A percentile compares a stretch with the other conserved stretches of the same genome.
phyloP scores from a whole-genome alignment of 2,329 filamentous ascomycete genomes.

The Diplocarpon mali region DNA sequence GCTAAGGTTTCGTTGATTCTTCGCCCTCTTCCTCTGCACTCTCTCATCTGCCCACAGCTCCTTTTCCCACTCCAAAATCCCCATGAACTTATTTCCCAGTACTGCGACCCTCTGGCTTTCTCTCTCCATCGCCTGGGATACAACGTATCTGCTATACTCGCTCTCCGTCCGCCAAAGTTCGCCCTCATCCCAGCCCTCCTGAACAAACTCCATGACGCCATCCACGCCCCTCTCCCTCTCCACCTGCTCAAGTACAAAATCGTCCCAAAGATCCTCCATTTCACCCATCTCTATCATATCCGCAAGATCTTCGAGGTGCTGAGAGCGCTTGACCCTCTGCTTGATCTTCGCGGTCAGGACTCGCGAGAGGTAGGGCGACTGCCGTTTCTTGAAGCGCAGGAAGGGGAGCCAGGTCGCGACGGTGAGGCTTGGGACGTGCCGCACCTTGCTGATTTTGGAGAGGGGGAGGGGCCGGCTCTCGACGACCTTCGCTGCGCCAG shows the following conservation, averaged over 20 bases:
- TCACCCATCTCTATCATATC: background rate
- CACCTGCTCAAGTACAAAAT: constrained; percentile 16
- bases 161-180: background rate
- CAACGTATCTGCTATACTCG: background rate
- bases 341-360: constrained; percentile 42
- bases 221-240: constrained; percentile 1
- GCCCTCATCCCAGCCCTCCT: constrained; percentile 1
- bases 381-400: constrained; percentile 54
- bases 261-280: constrained; percentile 15
- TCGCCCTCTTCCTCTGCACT: constrained; percentile 20
- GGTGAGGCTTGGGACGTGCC: constrained; percentile 44
- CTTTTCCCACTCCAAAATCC: constrained; percentile 37
- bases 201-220: constrained; percentile 2
- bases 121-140: background rate
- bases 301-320: constrained; percentile 24
- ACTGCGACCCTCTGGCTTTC: constrained; percentile 22
- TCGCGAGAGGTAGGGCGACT: constrained; percentile 46
- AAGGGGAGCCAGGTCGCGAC: constrained; percentile 49
- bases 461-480: constrained; percentile 39
- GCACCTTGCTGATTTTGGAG: constrained; percentile 36
- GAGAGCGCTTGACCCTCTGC: constrained; percentile 33
- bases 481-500: constrained; percentile 35
- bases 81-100: constrained; percentile 33
- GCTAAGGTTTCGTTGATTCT: background rate
- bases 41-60: constrained; percentile 29